A percentile compares a stretch with the other conserved stretches of the same genome.
phyloP scores from a whole-genome alignment of 2,329 filamentous ascomycete species.

The Fusarium pilosicola region DNA sequence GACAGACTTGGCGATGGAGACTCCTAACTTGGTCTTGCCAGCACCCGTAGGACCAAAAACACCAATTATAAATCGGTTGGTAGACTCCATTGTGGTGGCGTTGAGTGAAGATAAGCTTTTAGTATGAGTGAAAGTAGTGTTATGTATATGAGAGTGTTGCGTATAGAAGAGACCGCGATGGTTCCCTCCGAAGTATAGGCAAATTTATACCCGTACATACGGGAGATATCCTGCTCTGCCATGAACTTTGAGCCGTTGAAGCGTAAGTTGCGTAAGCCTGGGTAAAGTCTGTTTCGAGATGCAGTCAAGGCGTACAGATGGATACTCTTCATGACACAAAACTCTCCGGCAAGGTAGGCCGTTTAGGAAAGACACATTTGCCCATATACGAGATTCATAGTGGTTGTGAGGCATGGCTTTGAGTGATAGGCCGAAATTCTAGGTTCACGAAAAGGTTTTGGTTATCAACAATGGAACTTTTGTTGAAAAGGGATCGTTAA shows the following conservation, averaged over 20 bases:
- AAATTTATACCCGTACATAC: neutral
- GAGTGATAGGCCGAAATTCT: no score
- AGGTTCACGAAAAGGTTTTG: no score
- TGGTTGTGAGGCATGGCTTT: no score
- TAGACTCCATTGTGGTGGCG: neutral
- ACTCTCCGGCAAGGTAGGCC: no score
- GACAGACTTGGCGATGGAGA: neutral
- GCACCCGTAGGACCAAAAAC: neutral
- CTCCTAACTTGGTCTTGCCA: neutral
- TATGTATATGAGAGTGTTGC: neutral
- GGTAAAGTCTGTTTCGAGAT: accelerated
- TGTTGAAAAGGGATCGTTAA: no score
- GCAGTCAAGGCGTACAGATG: neutral
- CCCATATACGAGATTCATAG: no score
- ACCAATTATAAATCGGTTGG: neutral
- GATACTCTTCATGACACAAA: neutral
- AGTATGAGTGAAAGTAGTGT: no score
- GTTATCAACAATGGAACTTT: no score
- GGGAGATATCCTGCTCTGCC: neutral
- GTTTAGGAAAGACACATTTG: no score
- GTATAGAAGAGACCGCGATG: neutral
- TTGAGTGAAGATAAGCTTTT: neutral
- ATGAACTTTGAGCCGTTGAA: neutral
- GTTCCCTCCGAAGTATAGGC: neutral
- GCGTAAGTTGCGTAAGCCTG: neutral